Evolutionary conservation across 305 asterid genomes (phyloP), one percentile per base, ranked within the genome.

Genomic region (Solanum hybrid): DNA sequence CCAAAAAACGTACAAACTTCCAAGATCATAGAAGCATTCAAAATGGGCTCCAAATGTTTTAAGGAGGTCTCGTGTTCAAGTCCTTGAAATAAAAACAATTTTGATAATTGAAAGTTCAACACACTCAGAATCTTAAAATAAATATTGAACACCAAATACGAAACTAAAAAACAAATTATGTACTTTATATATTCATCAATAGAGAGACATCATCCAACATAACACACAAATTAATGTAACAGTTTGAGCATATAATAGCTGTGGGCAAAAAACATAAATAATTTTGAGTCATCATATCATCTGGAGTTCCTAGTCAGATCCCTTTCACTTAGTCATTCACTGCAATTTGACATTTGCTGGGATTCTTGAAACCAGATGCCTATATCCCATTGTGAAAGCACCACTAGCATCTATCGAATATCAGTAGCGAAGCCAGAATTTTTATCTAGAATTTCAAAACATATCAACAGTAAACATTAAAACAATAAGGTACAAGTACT

Each of bases 301-400:
- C 85, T 78, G 20, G 85, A 78, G 85, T 78, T 80, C 87, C 87
- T 82, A 82, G 87, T 82, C 87, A 82, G 72, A 82, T 82, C 26
- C 36, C 16, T 27, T 40, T 81, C 86, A 81, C 34, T 27, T 82
- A 7, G 26, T 38, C 72, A 24, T 3, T 24, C 76, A 24, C 76
- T 11, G 0, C 36, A 26, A 80, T 42, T 81, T 42, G 38, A 46
- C 38, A 42, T 42, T 42, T 42, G 72, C 37, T 26, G 86, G 86
- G 13, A 26, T 40, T 26, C 24, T 17, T 79, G 16, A 26, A 40
- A 81, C 66, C 26, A 81, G 1, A 40, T 40, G 86, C 26, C 86
- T 26, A 81, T 38, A 40, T 81, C n/a, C 69, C 86, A 78, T 40
- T 22, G 31, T 35, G 37, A 76, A 32, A 32, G 27, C 42, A 32